Evolutionary conservation across 768 basidiomycete species (phyloP).

Genomic region (Pisolithus albus): DNA sequence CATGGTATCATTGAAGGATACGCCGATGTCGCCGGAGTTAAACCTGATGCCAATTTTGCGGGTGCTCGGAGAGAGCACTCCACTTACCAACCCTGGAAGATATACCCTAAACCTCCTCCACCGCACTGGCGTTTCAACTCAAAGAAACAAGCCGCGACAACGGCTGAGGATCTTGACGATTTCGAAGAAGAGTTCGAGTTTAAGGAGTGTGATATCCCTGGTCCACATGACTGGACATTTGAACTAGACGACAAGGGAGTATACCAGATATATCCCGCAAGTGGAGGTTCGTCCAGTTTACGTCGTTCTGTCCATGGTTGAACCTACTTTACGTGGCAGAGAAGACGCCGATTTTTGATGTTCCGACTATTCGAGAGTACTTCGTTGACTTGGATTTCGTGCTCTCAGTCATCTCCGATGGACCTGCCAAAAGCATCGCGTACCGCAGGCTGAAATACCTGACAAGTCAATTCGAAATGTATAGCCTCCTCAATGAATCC

Average conservation of each 20-base stretch:
- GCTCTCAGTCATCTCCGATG: constrained; percentile 85
- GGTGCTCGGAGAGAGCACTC: constrained; percentile 19
- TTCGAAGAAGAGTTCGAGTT: constrained; percentile 54
- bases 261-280: constrained; percentile 67
- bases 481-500: constrained; percentile 84
- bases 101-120: constrained; percentile 89
- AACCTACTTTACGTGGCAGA: constrained; percentile 17
- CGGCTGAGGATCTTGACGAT: constrained; percentile 28
- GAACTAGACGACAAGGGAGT: constrained; percentile 84
- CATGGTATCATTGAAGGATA: constrained; percentile 55
- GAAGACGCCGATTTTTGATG: constrained; percentile 59
- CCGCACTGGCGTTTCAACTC: constrained; percentile 92
- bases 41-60: constrained; percentile 47
- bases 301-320: background rate
- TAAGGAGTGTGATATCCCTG: constrained; percentile 69
- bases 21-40: constrained; percentile 60
- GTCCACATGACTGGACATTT: constrained; percentile 54
- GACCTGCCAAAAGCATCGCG: constrained; percentile 94
- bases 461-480: constrained; percentile 90
- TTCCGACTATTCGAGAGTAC: constrained; percentile 88
- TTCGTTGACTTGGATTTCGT: constrained; percentile 94
- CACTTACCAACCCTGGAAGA: constrained; percentile 64
- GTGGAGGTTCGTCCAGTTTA: constrained; percentile 4
- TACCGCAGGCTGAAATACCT: constrained; percentile 89
- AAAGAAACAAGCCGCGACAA: constrained; percentile 37